Evolutionary conservation across 192 early-diverging fungal species (phyloP), one percentile per base, ranked within the genome.

Genomic region (Geosiphon pyriformis): DNA sequence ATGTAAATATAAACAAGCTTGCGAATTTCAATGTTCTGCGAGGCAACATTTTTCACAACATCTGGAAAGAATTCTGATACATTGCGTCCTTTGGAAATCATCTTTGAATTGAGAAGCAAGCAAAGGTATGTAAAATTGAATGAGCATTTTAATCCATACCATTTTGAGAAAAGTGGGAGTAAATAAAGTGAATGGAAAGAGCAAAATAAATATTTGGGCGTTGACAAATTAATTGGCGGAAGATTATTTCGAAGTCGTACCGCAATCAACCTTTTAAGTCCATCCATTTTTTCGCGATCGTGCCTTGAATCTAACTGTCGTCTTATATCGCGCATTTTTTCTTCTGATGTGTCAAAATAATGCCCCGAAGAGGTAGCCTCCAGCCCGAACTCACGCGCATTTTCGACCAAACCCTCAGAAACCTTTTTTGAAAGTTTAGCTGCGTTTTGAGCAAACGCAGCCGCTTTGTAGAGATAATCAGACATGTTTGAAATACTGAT

Each of bases 1-100:
- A 99, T 77, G 71, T 95, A 99, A 65, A 97, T 96, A 79, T 95
- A 96, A 25, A 99, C 97, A 2, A 99, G 82, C 63, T 94, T 93
- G 32, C 94, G 87, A 32, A 97, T 84, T 65, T 94, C 92, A 63
- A 95, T 79, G 59, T 90, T 92, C 6, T 80, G 81, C 10, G 94
- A 91, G 0, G 93, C 94, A 0, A 99, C 97, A 74, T 96, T 98
- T 75, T 98, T 99, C 61, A 99, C 94, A 17, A 99, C 95, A 65
- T 93, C 90, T 32, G 90, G 86, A 68, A 93, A 98, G 75, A 90
- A 93, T 74, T 89, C 87, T 8, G 91, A 90, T 17, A 94, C 93
- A 73, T 95, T 88, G 22, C 87, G 83, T 22, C 94, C 94, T 77
- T 92, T 93, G 20, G 90, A 92, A 32, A 96, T 90, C 77, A 93